phyloP scores from a whole-genome alignment of 2,329 filamentous ascomycete species.

The Xylaria digitata region DNA sequence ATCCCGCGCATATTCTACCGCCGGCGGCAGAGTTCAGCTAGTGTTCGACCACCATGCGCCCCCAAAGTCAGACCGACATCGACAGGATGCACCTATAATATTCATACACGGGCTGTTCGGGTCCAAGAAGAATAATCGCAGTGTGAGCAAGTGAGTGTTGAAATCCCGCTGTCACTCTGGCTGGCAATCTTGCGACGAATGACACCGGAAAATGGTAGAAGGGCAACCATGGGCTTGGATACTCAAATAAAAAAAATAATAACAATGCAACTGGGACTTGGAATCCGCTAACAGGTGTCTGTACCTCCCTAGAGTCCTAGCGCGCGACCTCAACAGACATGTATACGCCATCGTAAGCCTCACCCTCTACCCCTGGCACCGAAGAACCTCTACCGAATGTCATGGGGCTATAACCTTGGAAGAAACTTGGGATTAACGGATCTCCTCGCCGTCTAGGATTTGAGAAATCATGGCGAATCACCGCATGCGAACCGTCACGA shows the following conservation, averaged over 20 bases:
- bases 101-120: conserved; percentile 95
- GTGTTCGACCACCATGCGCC: conserved; percentile 76
- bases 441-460: conserved; percentile 67
- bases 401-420: neutral
- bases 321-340: conserved; percentile 80
- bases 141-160: conserved; percentile 85
- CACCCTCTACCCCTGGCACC: neutral
- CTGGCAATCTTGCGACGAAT: neutral
- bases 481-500: conserved; percentile 81
- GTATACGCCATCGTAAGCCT: conserved; percentile 81
- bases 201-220: neutral
- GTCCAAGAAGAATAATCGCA: conserved; percentile 94
- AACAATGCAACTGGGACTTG: neutral
- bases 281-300: conserved; percentile 13
- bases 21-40: conserved; percentile 51
- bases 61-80: conserved; percentile 54
- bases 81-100: conserved; percentile 72
- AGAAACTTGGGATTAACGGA: conserved; percentile 25
- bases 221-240: neutral
- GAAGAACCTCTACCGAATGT: neutral
- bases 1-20: conserved; percentile 32
- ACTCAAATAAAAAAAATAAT: neutral
- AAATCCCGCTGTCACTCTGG: neutral
- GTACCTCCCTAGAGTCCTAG: conserved; percentile 70
- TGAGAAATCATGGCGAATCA: conserved; percentile 93